phyloP scores from a whole-genome alignment of 2,329 filamentous ascomycete species.

The Herpotrichia juniperi region DNA sequence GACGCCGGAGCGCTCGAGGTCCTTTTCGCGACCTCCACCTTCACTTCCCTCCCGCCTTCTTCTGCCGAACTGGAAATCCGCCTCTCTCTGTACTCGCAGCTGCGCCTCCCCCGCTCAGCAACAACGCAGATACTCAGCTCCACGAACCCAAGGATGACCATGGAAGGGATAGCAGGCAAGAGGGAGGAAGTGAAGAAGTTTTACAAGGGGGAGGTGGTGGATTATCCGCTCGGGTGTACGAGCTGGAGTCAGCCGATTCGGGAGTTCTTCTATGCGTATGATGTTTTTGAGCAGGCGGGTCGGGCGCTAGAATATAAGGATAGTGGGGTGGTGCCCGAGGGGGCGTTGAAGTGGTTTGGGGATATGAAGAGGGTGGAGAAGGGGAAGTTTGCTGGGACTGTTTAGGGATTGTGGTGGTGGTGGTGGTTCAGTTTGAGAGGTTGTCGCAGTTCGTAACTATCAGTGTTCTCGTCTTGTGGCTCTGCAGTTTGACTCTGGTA shows the following conservation, averaged over 20 bases:
- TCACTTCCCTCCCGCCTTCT: neutral
- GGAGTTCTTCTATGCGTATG: constrained; percentile 21
- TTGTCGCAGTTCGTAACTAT: too few species aligned
- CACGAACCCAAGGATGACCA: constrained; percentile 14
- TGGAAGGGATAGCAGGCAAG: constrained; percentile 12
- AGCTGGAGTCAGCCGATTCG: constrained; percentile 7
- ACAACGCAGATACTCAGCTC: constrained; percentile 18
- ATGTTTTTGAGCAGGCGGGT: constrained; percentile 17
- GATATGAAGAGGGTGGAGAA: neutral
- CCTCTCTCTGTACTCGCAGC: constrained; percentile 8
- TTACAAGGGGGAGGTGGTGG: constrained; percentile 13
- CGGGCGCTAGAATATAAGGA: constrained; percentile 10
- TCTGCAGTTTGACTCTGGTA: too few species aligned
- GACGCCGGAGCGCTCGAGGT: constrained; percentile 19
- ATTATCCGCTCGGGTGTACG: constrained; percentile 11
- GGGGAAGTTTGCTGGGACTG: constrained; percentile 1
- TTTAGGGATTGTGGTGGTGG: too few species aligned
- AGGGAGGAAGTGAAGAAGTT: constrained; percentile 15
- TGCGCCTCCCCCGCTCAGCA: constrained; percentile 17
- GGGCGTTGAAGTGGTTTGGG: constrained; percentile 9
- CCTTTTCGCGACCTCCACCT: constrained; percentile 5
- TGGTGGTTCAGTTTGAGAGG: too few species aligned
- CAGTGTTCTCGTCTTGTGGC: too few species aligned
- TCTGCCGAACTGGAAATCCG: constrained; percentile 4
- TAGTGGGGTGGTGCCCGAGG: neutral